phyloP scores from a whole-genome alignment of 1,284 basidiomycete genomes.

The Ceratobasidium sp. region DNA sequence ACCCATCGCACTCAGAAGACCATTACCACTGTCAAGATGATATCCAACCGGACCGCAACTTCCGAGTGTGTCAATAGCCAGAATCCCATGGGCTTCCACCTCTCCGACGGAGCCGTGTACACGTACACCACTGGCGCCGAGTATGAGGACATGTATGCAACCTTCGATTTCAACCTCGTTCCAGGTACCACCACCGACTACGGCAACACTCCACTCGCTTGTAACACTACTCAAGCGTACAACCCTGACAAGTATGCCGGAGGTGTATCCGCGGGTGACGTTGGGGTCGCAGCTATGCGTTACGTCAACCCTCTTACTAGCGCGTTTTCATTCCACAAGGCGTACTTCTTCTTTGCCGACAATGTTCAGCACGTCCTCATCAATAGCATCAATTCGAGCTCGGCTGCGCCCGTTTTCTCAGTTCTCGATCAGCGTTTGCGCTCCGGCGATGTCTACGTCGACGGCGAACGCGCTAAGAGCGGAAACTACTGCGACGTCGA shows the following conservation, averaged over 20 bases:
- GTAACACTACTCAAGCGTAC: conserved; percentile 58
- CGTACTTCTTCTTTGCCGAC: conserved; percentile 76
- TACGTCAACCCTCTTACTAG: conserved; percentile 66
- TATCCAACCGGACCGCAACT: conserved; percentile 70
- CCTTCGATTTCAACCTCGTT: conserved; percentile 80
- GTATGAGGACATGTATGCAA: conserved; percentile 74
- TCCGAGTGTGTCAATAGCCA: conserved; percentile 74
- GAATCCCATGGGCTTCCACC: conserved; percentile 75
- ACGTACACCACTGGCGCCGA: conserved; percentile 73
- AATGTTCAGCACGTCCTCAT: conserved; percentile 73
- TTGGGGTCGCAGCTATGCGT: conserved; percentile 49
- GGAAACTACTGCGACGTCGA: conserved; percentile 57
- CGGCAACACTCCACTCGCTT: conserved; percentile 64
- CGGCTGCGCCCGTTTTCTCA: conserved; percentile 66
- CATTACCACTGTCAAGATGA: conserved; percentile 73
- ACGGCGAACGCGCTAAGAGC: conserved; percentile 57
- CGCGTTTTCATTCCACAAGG: conserved; percentile 72
- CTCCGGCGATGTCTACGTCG: conserved; percentile 61
- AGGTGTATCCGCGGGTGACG: conserved; percentile 56
- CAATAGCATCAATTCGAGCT: conserved; percentile 62
- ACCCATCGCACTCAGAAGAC: conserved; percentile 71
- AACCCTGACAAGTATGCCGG: conserved; percentile 72
- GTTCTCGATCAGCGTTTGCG: conserved; percentile 73
- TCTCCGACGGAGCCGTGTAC: conserved; percentile 73
- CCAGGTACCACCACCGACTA: conserved; percentile 76